Evolutionary conservation across 108 stramenopile species (phyloP), one percentile per base, ranked within the genome.

Genomic region (Conticribra weissflogii): DNA sequence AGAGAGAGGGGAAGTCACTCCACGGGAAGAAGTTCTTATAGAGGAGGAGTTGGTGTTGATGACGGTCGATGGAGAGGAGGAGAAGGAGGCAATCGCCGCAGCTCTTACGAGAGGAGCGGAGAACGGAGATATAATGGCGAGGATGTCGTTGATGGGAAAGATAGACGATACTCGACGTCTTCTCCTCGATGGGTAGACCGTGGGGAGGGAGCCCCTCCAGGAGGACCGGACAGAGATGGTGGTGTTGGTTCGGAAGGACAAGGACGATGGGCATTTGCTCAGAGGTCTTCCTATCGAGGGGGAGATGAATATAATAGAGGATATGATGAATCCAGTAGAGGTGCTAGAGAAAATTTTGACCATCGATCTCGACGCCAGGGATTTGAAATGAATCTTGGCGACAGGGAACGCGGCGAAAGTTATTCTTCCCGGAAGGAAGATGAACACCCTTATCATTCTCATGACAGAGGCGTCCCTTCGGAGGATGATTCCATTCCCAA

Each of bases 201-300:
- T 51, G 19, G 50, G 21, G 19, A 51, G 21, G 21, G 50, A n/a
- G 50, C 4, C 15, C 4, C 19, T 22, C 17, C 4, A n/a, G n/a
- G 19, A 51, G 50, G n/a, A 21, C 17, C 9, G 18, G 50, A n/a
- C 9, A n/a, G 50, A n/a, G 21, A 22, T 21, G 21, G 50, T 22
- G 15, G 21, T 51, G 50, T n/a, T 41, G 36, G 8, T 41, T 41
- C 50, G 21, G 50, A 22, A 51, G 50, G 50, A n/a, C 50, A 22
- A 51, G 50, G 50, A n/a, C 50, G 50, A 51, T 51, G 50, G 50
- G 50, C 50, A 51, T 51, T 51, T 51, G 50, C 50, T 4, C 50
- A 51, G 15, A 51, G 50, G 50, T 21, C 50, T 8, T n/a, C 50
- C 50, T 51, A n/a, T 51, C 3, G 19, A 21, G 19, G 21, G 9